Evolutionary conservation across 306 rosid species (phyloP).

Genomic region (Castanea sativa): DNA sequence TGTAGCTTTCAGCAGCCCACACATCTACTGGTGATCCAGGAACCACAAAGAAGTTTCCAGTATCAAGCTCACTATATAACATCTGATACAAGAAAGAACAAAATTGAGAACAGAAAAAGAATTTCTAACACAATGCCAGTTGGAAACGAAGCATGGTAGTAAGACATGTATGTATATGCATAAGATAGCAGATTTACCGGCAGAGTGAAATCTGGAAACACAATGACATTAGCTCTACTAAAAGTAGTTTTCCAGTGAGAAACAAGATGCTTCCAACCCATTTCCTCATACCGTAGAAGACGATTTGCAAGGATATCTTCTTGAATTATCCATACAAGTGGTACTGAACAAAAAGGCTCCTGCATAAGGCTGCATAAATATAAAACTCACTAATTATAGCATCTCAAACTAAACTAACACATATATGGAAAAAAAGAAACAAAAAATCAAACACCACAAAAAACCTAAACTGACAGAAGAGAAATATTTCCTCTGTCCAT

Average conservation of each 20-base stretch:
- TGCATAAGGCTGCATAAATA: constrained; percentile 99
- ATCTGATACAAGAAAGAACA: constrained; percentile 59
- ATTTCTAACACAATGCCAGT: constrained; percentile 18
- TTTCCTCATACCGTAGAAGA: constrained; percentile 64
- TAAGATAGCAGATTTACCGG: constrained; percentile 56
- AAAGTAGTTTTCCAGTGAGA: constrained; percentile 84
- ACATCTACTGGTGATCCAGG: constrained; percentile 93
- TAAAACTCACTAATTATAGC: constrained; percentile 67
- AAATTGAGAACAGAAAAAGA: constrained; percentile 33
- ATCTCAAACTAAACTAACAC: constrained; percentile 38
- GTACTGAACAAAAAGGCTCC: constrained; percentile 94
- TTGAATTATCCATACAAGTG: constrained; percentile 93
- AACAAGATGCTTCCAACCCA: constrained; percentile 69
- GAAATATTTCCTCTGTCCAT: background rate
- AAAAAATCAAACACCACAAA: background rate
- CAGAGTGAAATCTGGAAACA: constrained; percentile 87
- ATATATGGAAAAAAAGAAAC: constrained; percentile 12
- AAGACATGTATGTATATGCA: background rate
- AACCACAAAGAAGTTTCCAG: constrained; percentile 92
- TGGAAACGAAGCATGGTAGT: constrained; percentile 20
- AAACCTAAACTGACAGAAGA: constrained; percentile 4
- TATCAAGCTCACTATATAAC: constrained; percentile 80
- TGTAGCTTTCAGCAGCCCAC: constrained; percentile 76
- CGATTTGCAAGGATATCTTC: constrained; percentile 85
- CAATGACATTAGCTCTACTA: constrained; percentile 72